Base-by-base conservation (phyloP, 371 early-diverging fungal species). In the Rhizopus delemar region DNA sequence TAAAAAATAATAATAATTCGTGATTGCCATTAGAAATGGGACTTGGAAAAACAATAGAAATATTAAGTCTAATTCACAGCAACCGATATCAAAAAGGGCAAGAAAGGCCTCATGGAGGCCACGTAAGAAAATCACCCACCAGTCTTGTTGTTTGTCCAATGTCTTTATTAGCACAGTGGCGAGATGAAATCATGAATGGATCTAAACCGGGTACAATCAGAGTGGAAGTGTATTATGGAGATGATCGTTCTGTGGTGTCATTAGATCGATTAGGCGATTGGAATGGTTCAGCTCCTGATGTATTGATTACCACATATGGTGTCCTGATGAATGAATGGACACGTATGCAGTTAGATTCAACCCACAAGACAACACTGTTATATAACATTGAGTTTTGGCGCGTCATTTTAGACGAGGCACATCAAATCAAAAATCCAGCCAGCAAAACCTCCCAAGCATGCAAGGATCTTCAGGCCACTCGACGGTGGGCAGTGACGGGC, bases 11-110 rank as follows among this genome's bases (percentile, higher is more conserved):
- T 13, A 39, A 7, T 39, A 39, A 39, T 9, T 39, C 12, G 8
- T 39, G 12, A 7, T 43, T 15, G 5, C 4, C 8, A 50, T 22
- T 31, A 76, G 89, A 93, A 78, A 93, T 93, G 94, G 94, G 93
- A 1, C 74, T 94, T 45, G 94, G 95, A 4, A 95, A 93, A 66
- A 95, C 96, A 0, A 89, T 94, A 12, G 92, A 92, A 56, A 85
- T 87, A 16, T 78, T 92, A n/a, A 77, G 88, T 53, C 76, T 93
- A 53, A 85, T 92, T 6, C 89, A 89, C 56, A 59, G 80, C 13
- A 86, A 85, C 46, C 69, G 72, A 35, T 75, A 49, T 38, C 56
- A 51, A 59, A 34, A 50, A 16, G 53, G 56, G 22, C 16, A 46
- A 29, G 45, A 31, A n/a, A 41, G 39, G 7, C 11, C 48, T 9